Conservation (phyloP, 2,329 filamentous ascomycete species). For the Sporothrix variecibatus region DNA sequence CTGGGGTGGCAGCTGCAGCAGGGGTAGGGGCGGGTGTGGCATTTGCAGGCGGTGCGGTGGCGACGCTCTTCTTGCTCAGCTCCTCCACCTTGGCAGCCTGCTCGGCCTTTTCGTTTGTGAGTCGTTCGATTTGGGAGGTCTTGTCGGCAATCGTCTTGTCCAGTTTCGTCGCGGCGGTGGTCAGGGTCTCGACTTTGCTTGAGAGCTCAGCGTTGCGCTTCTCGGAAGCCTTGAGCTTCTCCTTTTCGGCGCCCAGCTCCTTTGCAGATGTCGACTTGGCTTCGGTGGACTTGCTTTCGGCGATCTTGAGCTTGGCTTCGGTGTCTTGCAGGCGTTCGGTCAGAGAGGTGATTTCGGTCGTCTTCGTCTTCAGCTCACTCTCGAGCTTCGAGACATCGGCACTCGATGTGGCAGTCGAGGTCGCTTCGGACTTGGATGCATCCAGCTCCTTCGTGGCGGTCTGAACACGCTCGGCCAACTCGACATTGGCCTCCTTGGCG, state of each 20-base stretch:
- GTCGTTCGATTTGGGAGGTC: conserved; percentile 45
- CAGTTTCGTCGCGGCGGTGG: conserved; percentile 44
- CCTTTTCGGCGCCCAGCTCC: conserved; percentile 37
- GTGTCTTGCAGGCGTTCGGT: conserved; percentile 51
- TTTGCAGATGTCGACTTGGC: conserved; percentile 39
- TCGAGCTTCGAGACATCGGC: conserved; percentile 36
- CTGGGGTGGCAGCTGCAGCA: conserved; percentile 19
- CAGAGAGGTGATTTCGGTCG: conserved; percentile 51
- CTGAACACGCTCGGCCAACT: conserved; percentile 68
- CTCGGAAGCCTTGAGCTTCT: conserved; percentile 39
- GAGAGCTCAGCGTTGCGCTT: conserved; percentile 45
- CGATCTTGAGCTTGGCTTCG: conserved; percentile 48
- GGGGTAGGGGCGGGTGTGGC: conserved; percentile 6
- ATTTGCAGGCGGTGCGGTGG: neutral
- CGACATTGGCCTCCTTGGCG: conserved; percentile 68
- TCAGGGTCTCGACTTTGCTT: conserved; percentile 41
- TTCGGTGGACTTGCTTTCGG: conserved; percentile 43
- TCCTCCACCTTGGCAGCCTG: conserved; percentile 22
- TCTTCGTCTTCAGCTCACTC: conserved; percentile 48
- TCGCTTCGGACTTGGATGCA: conserved; percentile 2
- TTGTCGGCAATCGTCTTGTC: conserved; percentile 51
- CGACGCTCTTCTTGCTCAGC: conserved; percentile 16
- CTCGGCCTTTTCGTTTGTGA: conserved; percentile 38
- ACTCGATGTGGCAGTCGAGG: neutral
- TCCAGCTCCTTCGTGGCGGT: conserved; percentile 65